Evolutionary conservation across 1,284 basidiomycete genomes (phyloP).

Genomic region (Cryptococcus depauperatus): DNA sequence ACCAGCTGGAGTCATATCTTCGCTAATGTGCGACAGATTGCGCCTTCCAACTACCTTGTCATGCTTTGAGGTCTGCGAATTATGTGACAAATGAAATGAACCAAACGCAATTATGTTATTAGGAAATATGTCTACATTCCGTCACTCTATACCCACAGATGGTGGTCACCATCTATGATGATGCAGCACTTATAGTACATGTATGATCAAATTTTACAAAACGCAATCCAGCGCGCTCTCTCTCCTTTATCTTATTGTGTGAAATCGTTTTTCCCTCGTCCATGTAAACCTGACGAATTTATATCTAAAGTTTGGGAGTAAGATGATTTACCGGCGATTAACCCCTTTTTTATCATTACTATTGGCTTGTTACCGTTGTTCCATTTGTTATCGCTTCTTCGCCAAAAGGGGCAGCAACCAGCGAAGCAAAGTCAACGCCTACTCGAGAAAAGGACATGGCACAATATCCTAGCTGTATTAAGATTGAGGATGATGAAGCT

Average conservation of each 20-base stretch:
- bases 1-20: not conserved
- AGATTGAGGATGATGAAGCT: constrained; percentile 65
- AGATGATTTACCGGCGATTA: too few species aligned
- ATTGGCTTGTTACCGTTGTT: not conserved
- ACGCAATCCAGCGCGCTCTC: not conserved
- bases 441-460: constrained; percentile 82
- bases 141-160: too few species aligned
- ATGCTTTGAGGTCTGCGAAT: constrained; percentile 22
- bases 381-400: too few species aligned
- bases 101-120: too few species aligned
- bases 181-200: too few species aligned
- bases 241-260: not conserved
- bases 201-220: too few species aligned
- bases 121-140: too few species aligned
- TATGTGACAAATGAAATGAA: too few species aligned
- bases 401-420: constrained; percentile 60
- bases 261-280: not conserved
- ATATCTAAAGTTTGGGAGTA: not conserved
- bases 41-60: constrained; percentile 41
- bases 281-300: too few species aligned
- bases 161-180: too few species aligned
- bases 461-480: constrained; percentile 88
- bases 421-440: constrained; percentile 70
- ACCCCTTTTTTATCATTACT: not conserved
- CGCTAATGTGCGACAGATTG: constrained; percentile 23